Percentiles rank a stretch among this genome's conserved stretches.
These are phyloP conservation scores for Populus hybrid DNA, from an alignment of 441 rosid genomes.

Conservation along the genomic window DNA sequence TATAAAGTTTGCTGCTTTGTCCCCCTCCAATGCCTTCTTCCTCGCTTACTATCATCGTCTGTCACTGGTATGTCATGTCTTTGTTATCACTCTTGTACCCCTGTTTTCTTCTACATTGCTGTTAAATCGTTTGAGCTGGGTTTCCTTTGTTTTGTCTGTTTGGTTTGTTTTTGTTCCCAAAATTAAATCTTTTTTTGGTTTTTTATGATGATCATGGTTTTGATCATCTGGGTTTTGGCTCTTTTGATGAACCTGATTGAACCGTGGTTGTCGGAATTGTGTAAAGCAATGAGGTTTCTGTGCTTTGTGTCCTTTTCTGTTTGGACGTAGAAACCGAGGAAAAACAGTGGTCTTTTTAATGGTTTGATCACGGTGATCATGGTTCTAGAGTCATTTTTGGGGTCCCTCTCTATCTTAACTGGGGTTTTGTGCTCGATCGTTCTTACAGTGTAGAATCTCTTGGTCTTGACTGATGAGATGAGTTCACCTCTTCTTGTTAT, in stretches of 20 bases:
- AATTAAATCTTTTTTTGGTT: slow-evolving; percentile 21
- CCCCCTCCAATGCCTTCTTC: slow-evolving; percentile 23
- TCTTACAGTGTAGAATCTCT: slow-evolving; percentile 13
- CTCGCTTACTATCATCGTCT: slow-evolving; percentile 9
- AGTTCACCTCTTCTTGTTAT: neutral
- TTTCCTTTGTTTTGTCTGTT: slow-evolving; percentile 23
- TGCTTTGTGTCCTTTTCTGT: neutral
- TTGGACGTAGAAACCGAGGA: slow-evolving; percentile 33
- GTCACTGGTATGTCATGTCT: slow-evolving; percentile 29
- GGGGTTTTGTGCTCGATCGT: slow-evolving; percentile 13
- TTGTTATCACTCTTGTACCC: slow-evolving; percentile 9
- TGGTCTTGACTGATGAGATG: slow-evolving; percentile 5
- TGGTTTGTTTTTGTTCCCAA: slow-evolving; percentile 17
- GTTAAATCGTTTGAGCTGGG: slow-evolving; percentile 30
- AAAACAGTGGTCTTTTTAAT: slow-evolving; percentile 13
- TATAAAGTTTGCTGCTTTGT: slow-evolving; percentile 7
- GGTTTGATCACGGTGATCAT: slow-evolving; percentile 24
- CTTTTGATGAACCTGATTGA: slow-evolving; percentile 11
- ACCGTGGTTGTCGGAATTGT: slow-evolving; percentile 18
- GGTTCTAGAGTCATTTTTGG: slow-evolving; percentile 18
- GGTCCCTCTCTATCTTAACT: slow-evolving; percentile 2
- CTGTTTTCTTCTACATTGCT: slow-evolving; percentile 30
- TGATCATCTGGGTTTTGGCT: slow-evolving; percentile 26
- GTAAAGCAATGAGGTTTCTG: slow-evolving; percentile 8
- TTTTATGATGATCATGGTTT: slow-evolving; percentile 29